phyloP scores from a whole-genome alignment of 1,284 basidiomycete species.

The Athelia psychrophila region DNA sequence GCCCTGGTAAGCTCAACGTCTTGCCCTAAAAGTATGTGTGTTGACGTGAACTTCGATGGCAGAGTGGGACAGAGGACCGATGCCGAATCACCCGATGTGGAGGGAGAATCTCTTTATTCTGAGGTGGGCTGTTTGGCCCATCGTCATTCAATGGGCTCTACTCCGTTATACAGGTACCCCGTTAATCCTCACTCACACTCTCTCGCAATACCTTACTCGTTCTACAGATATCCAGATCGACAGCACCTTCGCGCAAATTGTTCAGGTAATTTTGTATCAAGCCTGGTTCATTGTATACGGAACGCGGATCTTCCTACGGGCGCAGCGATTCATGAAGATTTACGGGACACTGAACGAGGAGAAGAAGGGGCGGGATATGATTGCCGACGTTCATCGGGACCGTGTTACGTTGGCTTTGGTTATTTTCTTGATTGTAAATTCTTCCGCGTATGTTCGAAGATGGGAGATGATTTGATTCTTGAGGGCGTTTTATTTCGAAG shows the following conservation, averaged over 20 bases:
- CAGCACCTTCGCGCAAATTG: neutral
- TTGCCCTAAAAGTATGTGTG: no score
- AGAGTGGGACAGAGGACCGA: neutral
- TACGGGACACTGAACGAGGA: neutral
- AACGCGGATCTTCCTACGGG: neutral
- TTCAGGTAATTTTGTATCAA: neutral
- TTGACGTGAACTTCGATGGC: neutral
- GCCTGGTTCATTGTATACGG: neutral
- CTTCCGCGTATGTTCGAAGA: no score
- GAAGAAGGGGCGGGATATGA: neutral
- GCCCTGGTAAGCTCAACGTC: no score
- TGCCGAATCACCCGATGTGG: neutral
- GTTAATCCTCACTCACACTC: neutral
- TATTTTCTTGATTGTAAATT: no score
- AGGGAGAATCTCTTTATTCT: neutral
- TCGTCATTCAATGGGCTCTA: neutral
- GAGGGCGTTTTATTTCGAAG: no score
- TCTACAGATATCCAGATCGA: neutral
- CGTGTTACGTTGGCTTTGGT: neutral
- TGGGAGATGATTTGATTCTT: no score
- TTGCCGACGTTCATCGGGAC: neutral
- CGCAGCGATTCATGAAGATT: neutral
- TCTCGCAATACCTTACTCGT: neutral
- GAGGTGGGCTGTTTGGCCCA: neutral
- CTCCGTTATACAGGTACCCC: neutral